Evolutionary conservation across 2,329 filamentous ascomycete genomes (phyloP).

Genomic region (Samsoniella hepiali): DNA sequence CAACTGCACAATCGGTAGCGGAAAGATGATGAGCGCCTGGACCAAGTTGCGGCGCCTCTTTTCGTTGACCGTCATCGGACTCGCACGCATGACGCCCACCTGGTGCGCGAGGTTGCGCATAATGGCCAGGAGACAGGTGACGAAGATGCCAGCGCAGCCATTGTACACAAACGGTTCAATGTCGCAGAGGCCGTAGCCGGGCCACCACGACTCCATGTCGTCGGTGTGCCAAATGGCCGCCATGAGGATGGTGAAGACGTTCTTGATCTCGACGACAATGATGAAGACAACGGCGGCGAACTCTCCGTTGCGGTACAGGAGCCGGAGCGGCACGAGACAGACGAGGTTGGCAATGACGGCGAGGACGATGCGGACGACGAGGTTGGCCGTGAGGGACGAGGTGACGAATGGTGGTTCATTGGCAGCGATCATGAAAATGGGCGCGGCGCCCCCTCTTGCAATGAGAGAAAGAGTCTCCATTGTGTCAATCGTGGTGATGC

Average conservation of each 20-base stretch:
- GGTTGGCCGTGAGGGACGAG: conserved; percentile 41
- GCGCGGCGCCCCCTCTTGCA: neutral
- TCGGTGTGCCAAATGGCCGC: conserved; percentile 53
- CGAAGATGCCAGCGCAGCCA: conserved; percentile 43
- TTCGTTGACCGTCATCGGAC: conserved; percentile 40
- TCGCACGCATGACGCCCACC: conserved; percentile 43
- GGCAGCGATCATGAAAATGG: conserved; percentile 25
- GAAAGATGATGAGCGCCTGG: conserved; percentile 55
- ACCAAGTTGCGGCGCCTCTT: conserved; percentile 39
- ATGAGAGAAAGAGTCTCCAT: neutral
- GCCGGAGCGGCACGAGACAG: conserved; percentile 49
- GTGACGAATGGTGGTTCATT: conserved; percentile 27
- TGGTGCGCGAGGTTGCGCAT: conserved; percentile 52
- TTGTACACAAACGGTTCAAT: conserved; percentile 48
- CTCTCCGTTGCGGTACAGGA: conserved; percentile 52
- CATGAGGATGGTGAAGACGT: conserved; percentile 48
- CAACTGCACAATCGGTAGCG: conserved; percentile 48
- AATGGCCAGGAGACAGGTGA: conserved; percentile 51
- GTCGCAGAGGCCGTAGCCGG: conserved; percentile 53
- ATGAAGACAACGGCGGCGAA: conserved; percentile 52
- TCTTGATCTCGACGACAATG: conserved; percentile 42
- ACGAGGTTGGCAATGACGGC: conserved; percentile 43
- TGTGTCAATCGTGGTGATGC: neutral
- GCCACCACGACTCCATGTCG: conserved; percentile 48
- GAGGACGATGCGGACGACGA: conserved; percentile 47